Evolutionary conservation across 2,329 filamentous ascomycete species (phyloP), one percentile per base, ranked within the genome.

Genomic region (Alternaria sp.): DNA sequence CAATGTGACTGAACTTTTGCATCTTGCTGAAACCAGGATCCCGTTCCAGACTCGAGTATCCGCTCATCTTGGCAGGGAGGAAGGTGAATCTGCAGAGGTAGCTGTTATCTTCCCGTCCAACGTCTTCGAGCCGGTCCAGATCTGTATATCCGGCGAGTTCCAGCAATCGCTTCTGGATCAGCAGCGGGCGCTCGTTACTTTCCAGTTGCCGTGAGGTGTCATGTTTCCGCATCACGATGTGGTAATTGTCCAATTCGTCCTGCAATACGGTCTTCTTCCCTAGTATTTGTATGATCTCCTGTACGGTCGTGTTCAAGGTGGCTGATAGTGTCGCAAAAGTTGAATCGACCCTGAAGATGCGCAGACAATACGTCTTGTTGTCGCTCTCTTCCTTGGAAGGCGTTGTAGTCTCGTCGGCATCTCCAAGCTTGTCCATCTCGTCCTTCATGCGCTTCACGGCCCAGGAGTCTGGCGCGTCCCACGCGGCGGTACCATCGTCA

Each of bases 391-490:
- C 87, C 54, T 88, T 87, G 7, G 88, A 85, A n/a, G 88, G 86
- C 54, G 88, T 87, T 50, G 88, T 89, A 26, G 86, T 83, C 58
- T 95, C 91, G 66, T 93, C 91, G 13, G 87, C 83, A 60, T 93
- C 91, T 77, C 81, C 70, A 83, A 86, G 69, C n/a, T 85, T 74
- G 12, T 82, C 79, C 55, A 85, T 83, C 58, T 93, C 91, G 69
- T 93, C 90, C 8, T 87, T 88, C 43, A 83, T 81, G 61, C 89
- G 90, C 70, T 92, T 92, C 25, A 98, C 95, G 54, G 92, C 93
- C 96, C 96, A 99, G 77, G 94, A 97, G 79, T 98, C 95, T 1
- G 96, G 95, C 4, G 94, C 94, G 78, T 96, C 92, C 95, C 95
- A 99, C 4, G 88, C 88, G 2, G 90, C 89, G 43, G 55, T 67